Conservation (phyloP, 768 basidiomycete genomes). For the Albatrellus ellisii region DNA sequence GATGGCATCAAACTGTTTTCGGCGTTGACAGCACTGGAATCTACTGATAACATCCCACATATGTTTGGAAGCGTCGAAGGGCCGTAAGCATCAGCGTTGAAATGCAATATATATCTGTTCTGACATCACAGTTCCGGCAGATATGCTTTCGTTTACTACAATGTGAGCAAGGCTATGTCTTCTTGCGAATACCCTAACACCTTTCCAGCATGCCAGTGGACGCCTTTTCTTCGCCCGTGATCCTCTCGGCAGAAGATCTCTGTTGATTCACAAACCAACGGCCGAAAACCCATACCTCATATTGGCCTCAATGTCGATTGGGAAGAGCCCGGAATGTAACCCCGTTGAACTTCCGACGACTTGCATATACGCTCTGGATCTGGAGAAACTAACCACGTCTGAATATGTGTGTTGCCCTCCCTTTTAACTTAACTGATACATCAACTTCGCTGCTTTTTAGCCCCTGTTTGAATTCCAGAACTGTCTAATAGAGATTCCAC, state of each 20-base stretch:
- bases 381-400: conserved; percentile 17
- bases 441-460: conserved; percentile 12
- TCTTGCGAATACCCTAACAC: background rate
- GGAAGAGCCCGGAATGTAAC: conserved; percentile 28
- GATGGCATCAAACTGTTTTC: conserved; percentile 49
- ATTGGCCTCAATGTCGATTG: conserved; percentile 53
- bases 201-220: conserved; percentile 26
- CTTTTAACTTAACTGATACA: background rate
- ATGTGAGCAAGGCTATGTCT: conserved; percentile 30
- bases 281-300: conserved; percentile 36
- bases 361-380: conserved; percentile 40
- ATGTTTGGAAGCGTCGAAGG: conserved; percentile 60
- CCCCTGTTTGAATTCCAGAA: conserved; percentile 13
- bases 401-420: background rate
- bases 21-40: conserved; percentile 15
- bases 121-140: conserved; percentile 22
- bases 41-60: conserved; percentile 30
- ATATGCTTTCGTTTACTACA: conserved; percentile 72
- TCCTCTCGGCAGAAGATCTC: conserved; percentile 77
- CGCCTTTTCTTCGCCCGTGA: conserved; percentile 67
- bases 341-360: conserved; percentile 54
- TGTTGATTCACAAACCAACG: conserved; percentile 56
- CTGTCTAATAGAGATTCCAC: conserved; percentile 6
- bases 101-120: background rate
- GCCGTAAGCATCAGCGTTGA: conserved; percentile 40